Percentiles rank a stretch among this genome's conserved stretches.
Conservation (phyloP, 2,329 filamentous ascomycete species). For the Neophaeococcomyces mojaviensis region DNA sequence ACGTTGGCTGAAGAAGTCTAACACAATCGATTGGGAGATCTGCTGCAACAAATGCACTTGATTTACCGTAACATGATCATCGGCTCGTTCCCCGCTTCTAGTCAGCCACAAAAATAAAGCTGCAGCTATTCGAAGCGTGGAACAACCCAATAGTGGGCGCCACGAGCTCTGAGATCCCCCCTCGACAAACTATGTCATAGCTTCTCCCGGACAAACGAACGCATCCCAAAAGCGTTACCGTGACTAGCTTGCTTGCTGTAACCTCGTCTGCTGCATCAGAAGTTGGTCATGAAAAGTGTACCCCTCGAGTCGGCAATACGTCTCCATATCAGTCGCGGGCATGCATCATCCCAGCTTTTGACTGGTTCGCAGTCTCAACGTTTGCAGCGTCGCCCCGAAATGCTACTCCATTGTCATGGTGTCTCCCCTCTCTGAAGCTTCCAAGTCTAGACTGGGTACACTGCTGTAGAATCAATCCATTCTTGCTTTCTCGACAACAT, state of each 20-base stretch:
- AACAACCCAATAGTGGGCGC: not conserved
- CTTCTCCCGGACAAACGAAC: not conserved
- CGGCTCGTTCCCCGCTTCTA: conserved; percentile 1
- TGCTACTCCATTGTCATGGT: not conserved
- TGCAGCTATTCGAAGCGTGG: not conserved
- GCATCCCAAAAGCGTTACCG: not conserved
- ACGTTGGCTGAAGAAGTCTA: no score
- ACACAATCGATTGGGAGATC: no score
- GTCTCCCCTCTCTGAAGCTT: conserved; percentile 6
- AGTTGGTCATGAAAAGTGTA: not conserved
- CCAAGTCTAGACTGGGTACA: conserved; percentile 4
- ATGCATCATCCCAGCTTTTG: not conserved
- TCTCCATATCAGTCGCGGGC: conserved; percentile 4
- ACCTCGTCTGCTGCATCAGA: not conserved
- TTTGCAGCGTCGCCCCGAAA: conserved; percentile 5
- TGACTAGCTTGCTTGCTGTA: conserved; percentile 5
- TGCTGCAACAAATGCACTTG: no score
- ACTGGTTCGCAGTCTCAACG: not conserved
- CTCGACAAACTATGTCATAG: conserved; percentile 2
- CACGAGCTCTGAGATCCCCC: not conserved
- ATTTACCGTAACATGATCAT: no score
- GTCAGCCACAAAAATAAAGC: not conserved
- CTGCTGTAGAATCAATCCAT: not conserved
- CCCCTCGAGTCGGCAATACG: conserved; percentile 3
- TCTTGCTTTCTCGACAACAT: not conserved